A percentile compares a stretch with the other conserved stretches of the same genome.
Conservation (phyloP, 2,329 filamentous ascomycete species). For the Neonectria coccinea region DNA sequence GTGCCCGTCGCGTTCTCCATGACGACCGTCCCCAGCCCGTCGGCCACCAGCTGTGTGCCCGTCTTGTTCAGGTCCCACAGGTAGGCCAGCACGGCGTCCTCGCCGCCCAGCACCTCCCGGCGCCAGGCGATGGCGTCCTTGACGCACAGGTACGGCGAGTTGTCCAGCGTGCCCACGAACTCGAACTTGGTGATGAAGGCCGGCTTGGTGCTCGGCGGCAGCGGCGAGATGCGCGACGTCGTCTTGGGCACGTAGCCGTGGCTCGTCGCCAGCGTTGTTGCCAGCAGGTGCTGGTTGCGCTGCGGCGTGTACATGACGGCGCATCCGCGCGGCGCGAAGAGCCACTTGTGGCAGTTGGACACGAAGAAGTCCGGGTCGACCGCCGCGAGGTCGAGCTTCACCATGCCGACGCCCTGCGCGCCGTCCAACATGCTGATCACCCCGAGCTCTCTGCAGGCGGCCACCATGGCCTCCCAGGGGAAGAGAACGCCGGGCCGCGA, state of each 20-base stretch:
- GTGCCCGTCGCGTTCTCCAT: constrained; percentile 74
- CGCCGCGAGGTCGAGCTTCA: constrained; percentile 73
- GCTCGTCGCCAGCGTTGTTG: constrained; percentile 81
- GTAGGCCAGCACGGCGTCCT: constrained; percentile 75
- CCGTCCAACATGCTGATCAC: constrained; percentile 84
- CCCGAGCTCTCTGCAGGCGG: constrained; percentile 72
- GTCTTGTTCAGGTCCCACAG: constrained; percentile 70
- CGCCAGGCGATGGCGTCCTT: constrained; percentile 80
- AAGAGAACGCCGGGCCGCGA: constrained; percentile 83
- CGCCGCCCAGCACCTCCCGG: constrained; percentile 75
- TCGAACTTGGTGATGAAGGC: constrained; percentile 78
- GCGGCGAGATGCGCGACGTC: constrained; percentile 50
- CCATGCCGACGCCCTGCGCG: constrained; percentile 86
- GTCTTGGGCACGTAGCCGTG: constrained; percentile 75
- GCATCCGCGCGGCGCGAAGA: constrained; percentile 82
- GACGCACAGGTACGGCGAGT: constrained; percentile 77
- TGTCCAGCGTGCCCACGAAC: constrained; percentile 81
- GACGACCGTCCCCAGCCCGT: constrained; percentile 75
- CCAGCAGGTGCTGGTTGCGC: constrained; percentile 80
- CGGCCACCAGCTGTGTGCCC: constrained; percentile 71
- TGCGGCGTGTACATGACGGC: constrained; percentile 83
- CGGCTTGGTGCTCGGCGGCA: constrained; percentile 62
- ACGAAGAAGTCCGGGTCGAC: constrained; percentile 88
- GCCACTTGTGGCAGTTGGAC: constrained; percentile 92
- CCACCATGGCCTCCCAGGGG: constrained; percentile 77